Evolutionary conservation across 1,284 basidiomycete species (phyloP).

Genomic region (Dichomitus squalens): DNA sequence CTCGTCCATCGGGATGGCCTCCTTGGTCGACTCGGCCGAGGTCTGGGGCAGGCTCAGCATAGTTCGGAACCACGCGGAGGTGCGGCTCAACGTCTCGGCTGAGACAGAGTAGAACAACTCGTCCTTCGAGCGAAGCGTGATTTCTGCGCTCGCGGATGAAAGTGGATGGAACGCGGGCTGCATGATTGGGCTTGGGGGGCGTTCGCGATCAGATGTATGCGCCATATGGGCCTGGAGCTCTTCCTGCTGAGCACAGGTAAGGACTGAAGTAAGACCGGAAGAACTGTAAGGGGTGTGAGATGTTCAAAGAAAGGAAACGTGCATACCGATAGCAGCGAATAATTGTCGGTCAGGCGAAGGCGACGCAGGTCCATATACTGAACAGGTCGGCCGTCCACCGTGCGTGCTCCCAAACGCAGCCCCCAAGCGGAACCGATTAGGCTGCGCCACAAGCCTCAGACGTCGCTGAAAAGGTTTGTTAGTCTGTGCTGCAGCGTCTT

Average conservation of each 20-base stretch:
- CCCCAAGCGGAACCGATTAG: neutral
- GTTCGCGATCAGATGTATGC: neutral
- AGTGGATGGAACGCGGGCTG: slow-evolving; percentile 35
- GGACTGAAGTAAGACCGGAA: too few species aligned
- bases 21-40: neutral
- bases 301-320: too few species aligned
- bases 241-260: too few species aligned
- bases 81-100: slow-evolving; percentile 52
- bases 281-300: too few species aligned
- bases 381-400: too few species aligned
- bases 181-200: too few species aligned
- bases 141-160: slow-evolving; percentile 44
- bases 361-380: neutral
- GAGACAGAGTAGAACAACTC: slow-evolving; percentile 54
- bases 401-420: too few species aligned
- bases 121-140: slow-evolving; percentile 46
- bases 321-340: neutral
- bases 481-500: too few species aligned
- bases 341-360: too few species aligned
- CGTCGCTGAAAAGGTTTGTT: neutral
- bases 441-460: neutral
- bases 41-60: slow-evolving; percentile 50
- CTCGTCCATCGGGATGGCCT: slow-evolving; percentile 6
- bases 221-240: neutral
- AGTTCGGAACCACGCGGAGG: slow-evolving; percentile 59